Evolutionary conservation across 352 stramenopile genomes (phyloP), one percentile per base, ranked within the genome.

Genomic region (Phytopythium mirpurense): DNA sequence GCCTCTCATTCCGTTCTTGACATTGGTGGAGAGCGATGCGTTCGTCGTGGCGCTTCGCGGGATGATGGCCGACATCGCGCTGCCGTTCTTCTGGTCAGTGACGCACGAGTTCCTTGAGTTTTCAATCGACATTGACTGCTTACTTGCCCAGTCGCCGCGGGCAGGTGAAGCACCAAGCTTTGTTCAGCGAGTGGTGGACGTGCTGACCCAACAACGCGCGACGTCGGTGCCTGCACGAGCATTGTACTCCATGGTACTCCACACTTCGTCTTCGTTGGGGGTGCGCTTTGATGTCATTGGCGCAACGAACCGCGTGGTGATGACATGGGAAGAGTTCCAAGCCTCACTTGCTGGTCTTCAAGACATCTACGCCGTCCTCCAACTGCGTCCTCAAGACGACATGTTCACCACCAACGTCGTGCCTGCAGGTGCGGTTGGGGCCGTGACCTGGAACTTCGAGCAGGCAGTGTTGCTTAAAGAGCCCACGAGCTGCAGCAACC

Each of bases 61-160:
- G 16, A 59, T 80, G 31, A 54, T 92, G 2, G 59, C 54, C 0
- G 58, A 70, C 10, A 58, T 78, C 0, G 58, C 66, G 5, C 24
- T 84, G 15, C 81, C 78, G 24, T 88, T 90, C 56, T 92, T 89
- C 35, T 90, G 74, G 70, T 76, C 60, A 0, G 63, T 92, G 2
- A 80, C 77, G 9, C 51, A 61, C 18, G 69, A 65, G 7, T 64
- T 53, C 6, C 69, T 91, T 15, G 72, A 78, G 18, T 74, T 91
- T 11, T 73, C 77, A 2, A 82, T 91, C 37, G 78, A 88, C 31
- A 63, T 64, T 0, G 76, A 78, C 29, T 84, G 70, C 23, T 51
- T 91, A 5, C 9, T 41, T 8, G 34, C 29, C 31, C 24, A 37
- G n/a, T 52, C 34, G 6, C 31, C 46, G 0, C 24, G 47, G 65